These are phyloP conservation scores for Chalaropsis ovoidea DNA, from an alignment of 2,329 filamentous ascomycete species.

Conservation along the genomic window DNA sequence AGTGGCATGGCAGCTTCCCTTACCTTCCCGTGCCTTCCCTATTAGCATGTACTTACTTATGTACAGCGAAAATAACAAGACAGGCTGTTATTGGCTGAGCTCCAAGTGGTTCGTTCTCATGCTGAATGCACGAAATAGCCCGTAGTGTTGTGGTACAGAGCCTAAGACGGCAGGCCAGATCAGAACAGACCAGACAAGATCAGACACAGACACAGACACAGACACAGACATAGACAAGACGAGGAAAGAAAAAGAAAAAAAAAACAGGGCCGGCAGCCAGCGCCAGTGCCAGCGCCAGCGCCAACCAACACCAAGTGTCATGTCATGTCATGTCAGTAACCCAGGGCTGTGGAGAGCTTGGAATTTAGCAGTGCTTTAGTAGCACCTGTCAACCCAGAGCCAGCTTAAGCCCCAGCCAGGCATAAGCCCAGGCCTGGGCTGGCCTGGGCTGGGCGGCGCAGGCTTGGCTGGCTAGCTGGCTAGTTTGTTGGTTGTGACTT, in stretches of 20 bases:
- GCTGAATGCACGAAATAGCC: constrained; percentile 14
- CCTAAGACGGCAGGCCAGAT: background rate
- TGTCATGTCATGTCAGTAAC: background rate
- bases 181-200: background rate
- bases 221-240: too few species aligned
- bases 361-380: constrained; percentile 14
- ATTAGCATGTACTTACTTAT: too few species aligned
- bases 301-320: too few species aligned
- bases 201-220: too few species aligned
- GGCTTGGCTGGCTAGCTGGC: background rate
- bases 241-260: too few species aligned
- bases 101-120: constrained; percentile 6
- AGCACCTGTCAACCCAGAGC: constrained; percentile 6
- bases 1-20: constrained; percentile 3
- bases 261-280: too few species aligned
- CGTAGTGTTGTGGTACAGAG: constrained; percentile 18
- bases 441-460: background rate
- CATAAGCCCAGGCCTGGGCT: background rate
- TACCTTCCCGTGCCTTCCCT: too few species aligned
- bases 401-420: background rate
- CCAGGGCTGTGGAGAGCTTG: constrained; percentile 1
- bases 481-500: background rate
- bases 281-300: background rate
- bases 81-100: background rate
- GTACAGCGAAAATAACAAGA: background rate